Base-by-base conservation (phyloP, 768 basidiomycete genomes). In the Mycena galopus region DNA sequence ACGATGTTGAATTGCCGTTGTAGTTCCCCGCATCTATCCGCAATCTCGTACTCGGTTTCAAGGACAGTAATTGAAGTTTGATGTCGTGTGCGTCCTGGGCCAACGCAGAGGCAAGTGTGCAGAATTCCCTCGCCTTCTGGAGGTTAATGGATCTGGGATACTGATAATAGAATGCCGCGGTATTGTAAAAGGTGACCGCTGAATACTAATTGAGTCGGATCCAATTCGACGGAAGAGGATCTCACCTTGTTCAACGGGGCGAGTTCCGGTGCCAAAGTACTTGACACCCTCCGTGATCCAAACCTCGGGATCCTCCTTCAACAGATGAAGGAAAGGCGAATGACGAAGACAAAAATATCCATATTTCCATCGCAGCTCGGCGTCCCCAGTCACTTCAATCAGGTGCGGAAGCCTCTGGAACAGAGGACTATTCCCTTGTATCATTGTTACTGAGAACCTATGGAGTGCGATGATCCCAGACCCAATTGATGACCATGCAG, bases 111-210 rank as follows among this genome's bases (percentile, higher is more conserved):
- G 66, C 58, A 4, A 23, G 32, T 12, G 23, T 32, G 55, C 16
- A 25, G n/a, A 67, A 47, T 35, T 67, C 44, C n/a, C 12, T 21
- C 8, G 66, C 66, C 19, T 29, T 67, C 1, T 25, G n/a, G 6
- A 19, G 25, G 11, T 25, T 50, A 10, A 14, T 11, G n/a, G 8
- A 59, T 19, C 14, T n/a, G 4, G 1, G 1, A 2, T 1, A 2
- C 0, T 16, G 4, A 23, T 59, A 37, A 50, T 59, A 29, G 1
- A 11, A 17, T 33, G 66, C 44, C 9, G 19, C 66, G 16, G 56
- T 30, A 2, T 27, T 25, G 32, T 67, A 67, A 44, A 67, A 67
- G 4, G 19, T 11, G 14, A 59, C 33, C 2, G 47, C 66, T 67
- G 37, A 2, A 60, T 35, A n/a, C n/a, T n/a, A n/a, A n/a, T n/a